phyloP scores from a whole-genome alignment of 768 basidiomycete genomes.

The Suillus weaverae region DNA sequence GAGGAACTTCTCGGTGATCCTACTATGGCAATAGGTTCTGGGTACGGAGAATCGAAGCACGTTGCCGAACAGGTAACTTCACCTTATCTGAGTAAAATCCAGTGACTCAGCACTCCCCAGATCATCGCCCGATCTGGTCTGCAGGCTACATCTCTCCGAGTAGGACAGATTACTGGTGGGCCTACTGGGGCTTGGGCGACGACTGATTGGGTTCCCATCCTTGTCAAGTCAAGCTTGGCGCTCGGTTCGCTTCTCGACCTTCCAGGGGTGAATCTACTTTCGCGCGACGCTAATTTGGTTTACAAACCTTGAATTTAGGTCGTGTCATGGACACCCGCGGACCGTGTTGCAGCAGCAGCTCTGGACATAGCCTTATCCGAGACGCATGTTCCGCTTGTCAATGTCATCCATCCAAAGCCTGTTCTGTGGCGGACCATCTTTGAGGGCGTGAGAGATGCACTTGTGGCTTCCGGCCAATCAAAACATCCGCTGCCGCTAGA shows the following conservation, averaged over 20 bases:
- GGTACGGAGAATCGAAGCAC: conserved; percentile 39
- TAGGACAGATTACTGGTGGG: conserved; percentile 34
- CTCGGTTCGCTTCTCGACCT: conserved; percentile 22
- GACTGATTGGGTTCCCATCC: conserved; percentile 33
- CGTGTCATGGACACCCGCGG: conserved; percentile 45
- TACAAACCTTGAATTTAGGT: conserved; percentile 24
- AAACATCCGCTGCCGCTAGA: conserved; percentile 20
- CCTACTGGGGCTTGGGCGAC: conserved; percentile 32
- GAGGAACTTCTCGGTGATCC: conserved; percentile 32
- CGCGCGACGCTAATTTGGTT: neutral
- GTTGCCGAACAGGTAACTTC: conserved; percentile 32
- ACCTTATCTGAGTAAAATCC: conserved; percentile 24
- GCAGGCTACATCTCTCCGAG: conserved; percentile 22
- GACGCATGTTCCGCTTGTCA: conserved; percentile 24
- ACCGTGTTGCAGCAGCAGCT: conserved; percentile 37
- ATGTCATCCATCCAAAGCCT: conserved; percentile 37
- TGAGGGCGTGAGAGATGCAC: conserved; percentile 16
- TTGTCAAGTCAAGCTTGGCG: conserved; percentile 31
- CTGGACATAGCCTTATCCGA: conserved; percentile 31
- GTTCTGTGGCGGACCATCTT: conserved; percentile 30
- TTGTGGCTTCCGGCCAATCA: conserved; percentile 12
- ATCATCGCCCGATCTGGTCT: conserved; percentile 21
- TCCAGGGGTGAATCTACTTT: conserved; percentile 20
- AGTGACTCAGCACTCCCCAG: conserved; percentile 10
- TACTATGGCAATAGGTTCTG: conserved; percentile 27